phyloP scores from a whole-genome alignment of 371 early-diverging fungal genomes.

The Circinella umbellata region DNA sequence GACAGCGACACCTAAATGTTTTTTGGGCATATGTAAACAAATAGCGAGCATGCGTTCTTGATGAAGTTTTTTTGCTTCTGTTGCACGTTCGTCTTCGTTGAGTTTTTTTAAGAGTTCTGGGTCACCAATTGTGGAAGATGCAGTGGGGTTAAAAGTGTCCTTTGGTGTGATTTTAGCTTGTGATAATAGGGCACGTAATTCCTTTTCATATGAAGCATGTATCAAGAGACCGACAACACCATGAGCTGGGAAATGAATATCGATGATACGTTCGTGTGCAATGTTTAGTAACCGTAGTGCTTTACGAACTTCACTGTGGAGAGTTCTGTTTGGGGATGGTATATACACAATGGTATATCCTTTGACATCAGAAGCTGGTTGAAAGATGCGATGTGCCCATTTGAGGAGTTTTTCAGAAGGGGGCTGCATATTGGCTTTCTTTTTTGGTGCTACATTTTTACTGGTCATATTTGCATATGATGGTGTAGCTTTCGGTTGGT shows the following conservation, averaged over 20 bases:
- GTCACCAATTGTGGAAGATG: not conserved
- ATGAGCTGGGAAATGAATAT: too few species aligned
- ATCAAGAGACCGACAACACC: slow-evolving; percentile 10
- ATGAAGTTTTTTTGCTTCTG: not conserved
- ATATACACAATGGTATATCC: slow-evolving; percentile 12
- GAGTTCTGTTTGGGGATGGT: not conserved
- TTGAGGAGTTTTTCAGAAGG: not conserved
- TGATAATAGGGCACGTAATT: not conserved
- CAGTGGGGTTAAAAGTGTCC: not conserved
- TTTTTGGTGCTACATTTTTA: not conserved
- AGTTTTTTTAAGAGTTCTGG: not conserved
- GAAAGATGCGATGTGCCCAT: not conserved
- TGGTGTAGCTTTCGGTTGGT: not conserved
- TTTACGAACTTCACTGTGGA: slow-evolving; percentile 4
- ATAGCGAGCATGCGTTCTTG: not conserved
- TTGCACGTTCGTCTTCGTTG: not conserved
- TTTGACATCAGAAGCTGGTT: slow-evolving; percentile 1
- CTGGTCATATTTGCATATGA: not conserved
- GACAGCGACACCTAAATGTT: not conserved
- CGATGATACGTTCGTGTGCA: not conserved
- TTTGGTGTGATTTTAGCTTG: not conserved
- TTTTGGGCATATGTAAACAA: slow-evolving; percentile 3
- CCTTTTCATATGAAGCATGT: not conserved
- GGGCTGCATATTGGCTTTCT: not conserved
- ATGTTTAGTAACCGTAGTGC: not conserved